Percentiles rank a stretch among this genome's conserved stretches.
These are phyloP conservation scores for Eucalyptus coolabah DNA, from an alignment of 345 rosid species.

Conservation along the genomic window DNA sequence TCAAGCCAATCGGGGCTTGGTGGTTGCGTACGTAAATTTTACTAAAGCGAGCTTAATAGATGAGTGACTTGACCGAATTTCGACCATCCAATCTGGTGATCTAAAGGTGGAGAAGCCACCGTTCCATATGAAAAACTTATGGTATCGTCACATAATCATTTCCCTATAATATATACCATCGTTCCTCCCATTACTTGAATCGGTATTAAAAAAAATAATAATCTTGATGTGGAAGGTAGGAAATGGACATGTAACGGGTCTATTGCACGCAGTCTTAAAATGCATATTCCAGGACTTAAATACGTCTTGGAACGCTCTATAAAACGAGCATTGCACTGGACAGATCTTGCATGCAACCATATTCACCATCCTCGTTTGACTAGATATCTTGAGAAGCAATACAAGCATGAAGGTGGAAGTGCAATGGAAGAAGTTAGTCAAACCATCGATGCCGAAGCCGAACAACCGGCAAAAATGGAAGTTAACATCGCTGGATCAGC, in stretches of 20 bases:
- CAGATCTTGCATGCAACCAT: neutral
- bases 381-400: neutral
- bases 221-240: neutral
- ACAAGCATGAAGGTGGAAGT: conserved; percentile 9
- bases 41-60: too few species aligned
- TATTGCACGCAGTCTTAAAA: neutral
- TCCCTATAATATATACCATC: too few species aligned
- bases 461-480: conserved; percentile 2
- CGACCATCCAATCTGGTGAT: too few species aligned
- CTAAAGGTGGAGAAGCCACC: too few species aligned
- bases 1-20: too few species aligned
- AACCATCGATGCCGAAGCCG: conserved; percentile 33
- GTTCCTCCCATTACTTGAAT: too few species aligned
- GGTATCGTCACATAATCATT: too few species aligned
- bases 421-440: conserved; percentile 17
- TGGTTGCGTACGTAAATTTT: too few species aligned
- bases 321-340: neutral
- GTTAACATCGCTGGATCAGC: conserved; percentile 25
- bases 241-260: neutral
- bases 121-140: too few species aligned
- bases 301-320: neutral
- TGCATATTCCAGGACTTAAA: neutral
- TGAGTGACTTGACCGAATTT: too few species aligned
- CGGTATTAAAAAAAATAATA: too few species aligned
- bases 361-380: neutral